These are phyloP conservation scores for Graphilbum ipis-grandicollis DNA, from an alignment of 2,329 filamentous ascomycete species.

Conservation along the genomic window DNA sequence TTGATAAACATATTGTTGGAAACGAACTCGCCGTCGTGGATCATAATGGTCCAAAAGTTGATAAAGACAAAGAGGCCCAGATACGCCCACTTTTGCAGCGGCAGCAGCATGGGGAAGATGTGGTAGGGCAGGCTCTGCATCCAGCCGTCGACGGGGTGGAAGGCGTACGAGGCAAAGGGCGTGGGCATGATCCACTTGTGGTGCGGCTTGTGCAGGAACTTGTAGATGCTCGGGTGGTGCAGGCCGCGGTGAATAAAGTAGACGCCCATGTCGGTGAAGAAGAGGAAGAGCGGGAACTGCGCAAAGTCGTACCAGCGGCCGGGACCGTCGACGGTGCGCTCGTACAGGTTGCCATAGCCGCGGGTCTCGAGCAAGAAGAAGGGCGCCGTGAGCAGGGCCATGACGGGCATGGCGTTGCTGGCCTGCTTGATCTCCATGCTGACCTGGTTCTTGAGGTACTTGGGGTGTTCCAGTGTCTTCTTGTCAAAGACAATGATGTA, in stretches of 20 bases:
- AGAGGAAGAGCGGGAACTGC: conserved; percentile 77
- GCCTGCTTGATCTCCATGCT: conserved; percentile 71
- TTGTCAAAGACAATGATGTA: conserved; percentile 89
- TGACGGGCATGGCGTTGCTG: conserved; percentile 57
- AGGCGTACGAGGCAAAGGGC: conserved; percentile 80
- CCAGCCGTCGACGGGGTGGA: conserved; percentile 87
- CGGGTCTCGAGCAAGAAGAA: conserved; percentile 72
- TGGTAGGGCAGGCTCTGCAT: conserved; percentile 83
- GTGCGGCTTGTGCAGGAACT: conserved; percentile 84
- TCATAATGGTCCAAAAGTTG: conserved; percentile 94
- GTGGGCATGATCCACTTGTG: conserved; percentile 99
- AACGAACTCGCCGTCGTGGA: conserved; percentile 89
- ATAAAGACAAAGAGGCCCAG: conserved; percentile 77
- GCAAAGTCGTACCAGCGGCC: conserved; percentile 60
- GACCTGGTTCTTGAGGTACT: conserved; percentile 90
- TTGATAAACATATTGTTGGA: conserved; percentile 85
- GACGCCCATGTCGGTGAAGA: conserved; percentile 79
- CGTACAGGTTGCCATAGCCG: conserved; percentile 77
- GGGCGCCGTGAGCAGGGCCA: conserved; percentile 65
- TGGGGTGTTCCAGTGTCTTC: conserved; percentile 71
- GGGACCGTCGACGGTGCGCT: conserved; percentile 56
- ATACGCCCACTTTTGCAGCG: conserved; percentile 79
- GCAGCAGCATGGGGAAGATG: conserved; percentile 81
- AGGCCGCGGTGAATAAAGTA: conserved; percentile 83
- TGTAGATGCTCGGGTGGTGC: conserved; percentile 71